Evolutionary conservation across 495 filamentous ascomycete species (phyloP).

Genomic region (Penicillium arizonense): DNA sequence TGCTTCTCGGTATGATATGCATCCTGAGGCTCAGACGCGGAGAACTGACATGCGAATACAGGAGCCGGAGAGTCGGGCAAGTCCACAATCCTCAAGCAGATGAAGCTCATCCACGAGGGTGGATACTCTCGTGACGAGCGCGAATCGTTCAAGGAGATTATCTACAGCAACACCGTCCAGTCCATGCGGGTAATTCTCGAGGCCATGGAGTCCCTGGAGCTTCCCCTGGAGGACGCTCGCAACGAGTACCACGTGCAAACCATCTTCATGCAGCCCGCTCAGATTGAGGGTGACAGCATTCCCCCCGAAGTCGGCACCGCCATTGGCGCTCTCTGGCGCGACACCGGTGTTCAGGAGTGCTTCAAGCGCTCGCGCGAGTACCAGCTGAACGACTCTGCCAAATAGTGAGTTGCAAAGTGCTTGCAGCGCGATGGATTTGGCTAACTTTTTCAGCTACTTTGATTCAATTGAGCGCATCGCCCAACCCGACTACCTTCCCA

Average conservation of each 20-base stretch:
- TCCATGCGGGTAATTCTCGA: slow-evolving; percentile 96
- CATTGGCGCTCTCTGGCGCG: slow-evolving; percentile 90
- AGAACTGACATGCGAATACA: slow-evolving; percentile 35
- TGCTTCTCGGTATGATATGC: slow-evolving; percentile 78
- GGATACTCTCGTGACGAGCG: slow-evolving; percentile 57
- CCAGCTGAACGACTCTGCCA: slow-evolving; percentile 94
- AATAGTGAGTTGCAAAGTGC: slow-evolving; percentile 73
- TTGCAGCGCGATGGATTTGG: not conserved
- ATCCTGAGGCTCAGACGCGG: not conserved
- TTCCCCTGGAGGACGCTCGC: slow-evolving; percentile 81
- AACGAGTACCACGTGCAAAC: slow-evolving; percentile 94
- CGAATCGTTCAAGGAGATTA: slow-evolving; percentile 83
- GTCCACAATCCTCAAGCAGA: slow-evolving; percentile 99
- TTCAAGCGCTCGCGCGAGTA: slow-evolving; percentile 95
- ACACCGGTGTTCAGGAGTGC: slow-evolving; percentile 91
- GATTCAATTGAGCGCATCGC: slow-evolving; percentile 92
- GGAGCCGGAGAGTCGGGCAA: slow-evolving; percentile 99
- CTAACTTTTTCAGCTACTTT: slow-evolving; percentile 71
- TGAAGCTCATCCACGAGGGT: slow-evolving; percentile 69
- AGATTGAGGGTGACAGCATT: slow-evolving; percentile 93
- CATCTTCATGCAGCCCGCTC: slow-evolving; percentile 92
- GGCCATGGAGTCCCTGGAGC: slow-evolving; percentile 91
- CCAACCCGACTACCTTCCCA: slow-evolving; percentile 89
- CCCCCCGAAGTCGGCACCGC: slow-evolving; percentile 93
- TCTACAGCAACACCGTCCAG: slow-evolving; percentile 97